Evolutionary conservation across 2,329 filamentous ascomycete genomes (phyloP), one percentile per base, ranked within the genome.

Genomic region (Lasiodiplodia sp.): DNA sequence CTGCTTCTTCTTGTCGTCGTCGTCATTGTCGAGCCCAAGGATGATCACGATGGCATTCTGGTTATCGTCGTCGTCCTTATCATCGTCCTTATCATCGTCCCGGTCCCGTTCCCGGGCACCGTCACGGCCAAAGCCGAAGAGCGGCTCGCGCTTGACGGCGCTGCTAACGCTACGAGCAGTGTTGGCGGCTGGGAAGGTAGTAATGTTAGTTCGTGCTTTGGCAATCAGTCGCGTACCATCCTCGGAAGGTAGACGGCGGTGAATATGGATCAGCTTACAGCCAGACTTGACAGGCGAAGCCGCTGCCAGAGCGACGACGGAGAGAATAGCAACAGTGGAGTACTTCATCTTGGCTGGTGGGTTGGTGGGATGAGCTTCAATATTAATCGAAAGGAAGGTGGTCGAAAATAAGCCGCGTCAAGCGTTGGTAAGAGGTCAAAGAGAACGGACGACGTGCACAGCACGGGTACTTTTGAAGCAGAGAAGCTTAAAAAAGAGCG

Each of bases 261-360:
- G 14, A 18, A 23, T 18, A 49, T 34, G 28, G 40, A 23, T 25
- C 12, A 16, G 52, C 76, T 66, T 78, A 81, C 60, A 47, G 44
- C 60, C 60, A 64, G 60, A 31, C 47, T 70, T 71, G 37, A 66
- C 72, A 21, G 76, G 76, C 67, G 66, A 58, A 23, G 75, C 74
- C 62, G 69, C 56, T 18, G 73, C 71, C 63, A 75, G 60, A 40
- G 73, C 70, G 37, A 71, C 70, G 56, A 76, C 63, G 37, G 73
- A 71, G 60, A 75, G 66, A 34, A 73, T 37, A 60, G 71, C 31
- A 53, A 71, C 66, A 62, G 75, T 58, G 67, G 69, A 72, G 73
- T 74, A 72, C 70, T 75, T 70, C 75, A 76, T 77, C 23, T 67
- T 70, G 38, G 16, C 53, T 28, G 25, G 31, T 31, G n/a, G 28